Conservation (phyloP, 108 stramenopile species). For the Pseudonitzschia multiseries region DNA sequence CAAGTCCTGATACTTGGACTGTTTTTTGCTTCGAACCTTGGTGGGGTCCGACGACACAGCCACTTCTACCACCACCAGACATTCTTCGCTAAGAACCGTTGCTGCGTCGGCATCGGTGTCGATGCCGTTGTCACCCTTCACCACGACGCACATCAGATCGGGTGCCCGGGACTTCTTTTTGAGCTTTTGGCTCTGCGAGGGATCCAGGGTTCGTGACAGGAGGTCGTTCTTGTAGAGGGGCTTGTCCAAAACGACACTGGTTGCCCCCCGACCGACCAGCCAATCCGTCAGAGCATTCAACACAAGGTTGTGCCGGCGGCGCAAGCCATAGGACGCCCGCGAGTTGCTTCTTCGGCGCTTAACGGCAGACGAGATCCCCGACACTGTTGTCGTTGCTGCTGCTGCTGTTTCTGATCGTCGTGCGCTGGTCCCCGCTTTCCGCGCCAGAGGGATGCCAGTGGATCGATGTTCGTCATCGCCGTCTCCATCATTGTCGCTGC, state of each 20-base stretch:
- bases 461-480: no score
- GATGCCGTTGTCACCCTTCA: neutral
- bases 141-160: constrained; percentile 41
- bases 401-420: neutral
- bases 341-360: constrained; percentile 29
- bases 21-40: constrained; percentile 1
- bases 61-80: constrained; percentile 38
- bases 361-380: constrained; percentile 9
- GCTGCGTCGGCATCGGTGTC: no score
- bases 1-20: constrained; percentile 9
- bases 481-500: no score
- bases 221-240: constrained; percentile 44
- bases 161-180: constrained; percentile 46
- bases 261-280: constrained; percentile 26
- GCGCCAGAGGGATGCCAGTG: no score
- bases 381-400: no score
- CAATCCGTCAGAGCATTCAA: constrained; percentile 38
- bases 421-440: neutral
- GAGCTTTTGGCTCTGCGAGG: constrained; percentile 1
- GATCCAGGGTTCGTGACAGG: neutral
- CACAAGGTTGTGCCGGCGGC: constrained; percentile 43
- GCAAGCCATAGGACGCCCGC: constrained; percentile 11
- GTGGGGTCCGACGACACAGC: constrained; percentile 29
- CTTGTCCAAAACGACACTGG: constrained; percentile 35
- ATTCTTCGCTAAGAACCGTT: no score